Evolutionary conservation across 2,329 filamentous ascomycete genomes (phyloP), one percentile per base, ranked within the genome.

Genomic region (Trichoderma arundinaceum): DNA sequence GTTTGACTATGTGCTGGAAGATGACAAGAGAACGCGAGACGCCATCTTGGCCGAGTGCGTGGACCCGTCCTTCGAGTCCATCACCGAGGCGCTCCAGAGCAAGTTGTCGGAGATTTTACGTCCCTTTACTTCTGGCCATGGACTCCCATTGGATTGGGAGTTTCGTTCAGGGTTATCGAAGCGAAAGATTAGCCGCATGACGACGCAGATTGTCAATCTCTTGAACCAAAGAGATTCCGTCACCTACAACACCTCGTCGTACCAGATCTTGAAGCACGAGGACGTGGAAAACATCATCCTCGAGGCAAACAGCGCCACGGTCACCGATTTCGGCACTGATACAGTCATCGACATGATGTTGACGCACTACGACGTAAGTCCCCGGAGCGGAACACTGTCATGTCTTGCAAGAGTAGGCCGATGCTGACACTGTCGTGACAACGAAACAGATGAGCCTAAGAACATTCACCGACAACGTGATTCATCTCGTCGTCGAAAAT

Each of bases 1-100:
- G 0, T 70, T 83, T 10, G 53, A 63, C 7, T 68, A 81, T 62
- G 70, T 81, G 7, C 66, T 73, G 1, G 75, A 74, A 2, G 48
- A 62, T 22, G 64, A 66, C 58, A 43, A 57, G 33, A 28, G 28
- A 15, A 66, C 64, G 10, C 39, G 57, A 15, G 58, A 62, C 13
- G 39, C 33, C 7, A 56, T 66, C 41, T 32, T 61, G 48, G 13
- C 9, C 8, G 49, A 56, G 6, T 63, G 10, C 12, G 58, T 66
- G 5, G 46, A 43, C 2, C 58, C 64, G 10, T 41, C 13, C 3
- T 63, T 66, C 19, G 28, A 66, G 8, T 7, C 53, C 13, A 65
- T 51, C 4, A 35, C 8, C 7, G n/a, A 35, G 15, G 13, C 44
- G 3, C 38, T 65, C 10, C 19, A 44, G 5, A 22, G 4, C 44